phyloP scores from a whole-genome alignment of 192 early-diverging fungal species.

The Umbelopsis sp. region DNA sequence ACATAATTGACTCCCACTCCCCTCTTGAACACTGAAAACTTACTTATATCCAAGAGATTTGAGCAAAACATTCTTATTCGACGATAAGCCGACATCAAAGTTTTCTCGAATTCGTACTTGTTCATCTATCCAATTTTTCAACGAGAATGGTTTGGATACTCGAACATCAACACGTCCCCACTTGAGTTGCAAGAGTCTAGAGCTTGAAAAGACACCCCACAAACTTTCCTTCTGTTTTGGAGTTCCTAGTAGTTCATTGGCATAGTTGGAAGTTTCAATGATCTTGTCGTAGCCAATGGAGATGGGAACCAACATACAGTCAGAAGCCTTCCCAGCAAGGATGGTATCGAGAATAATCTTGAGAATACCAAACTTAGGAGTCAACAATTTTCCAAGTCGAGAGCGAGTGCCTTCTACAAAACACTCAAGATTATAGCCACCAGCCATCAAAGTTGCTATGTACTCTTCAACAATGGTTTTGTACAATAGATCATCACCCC shows the following conservation, averaged over 20 bases:
- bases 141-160: conserved; percentile 73
- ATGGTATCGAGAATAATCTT: conserved; percentile 83
- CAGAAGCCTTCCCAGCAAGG: conserved; percentile 55
- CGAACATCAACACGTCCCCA: conserved; percentile 87
- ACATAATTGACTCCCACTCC: background rate
- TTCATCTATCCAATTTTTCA: conserved; percentile 65
- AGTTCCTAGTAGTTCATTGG: conserved; percentile 75
- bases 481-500: conserved; percentile 79
- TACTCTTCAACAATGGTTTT: conserved; percentile 74
- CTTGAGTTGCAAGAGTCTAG: conserved; percentile 60
- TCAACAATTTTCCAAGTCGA: conserved; percentile 72
- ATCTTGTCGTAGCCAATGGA: conserved; percentile 85
- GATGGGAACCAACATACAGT: conserved; percentile 79
- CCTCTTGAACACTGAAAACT: background rate
- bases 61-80: conserved; percentile 56
- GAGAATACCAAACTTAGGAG: conserved; percentile 80
- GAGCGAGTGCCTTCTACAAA: conserved; percentile 85
- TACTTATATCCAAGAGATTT: conserved; percentile 74
- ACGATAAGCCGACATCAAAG: background rate
- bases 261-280: conserved; percentile 80
- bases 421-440: conserved; percentile 74
- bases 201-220: conserved; percentile 62
- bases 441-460: conserved; percentile 65
- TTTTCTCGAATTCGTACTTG: conserved; percentile 53
- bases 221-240: conserved; percentile 82